Evolutionary conservation across 129 eudicot genomes (phyloP), one percentile per base, ranked within the genome.

Genomic region (Logfia minima): DNA sequence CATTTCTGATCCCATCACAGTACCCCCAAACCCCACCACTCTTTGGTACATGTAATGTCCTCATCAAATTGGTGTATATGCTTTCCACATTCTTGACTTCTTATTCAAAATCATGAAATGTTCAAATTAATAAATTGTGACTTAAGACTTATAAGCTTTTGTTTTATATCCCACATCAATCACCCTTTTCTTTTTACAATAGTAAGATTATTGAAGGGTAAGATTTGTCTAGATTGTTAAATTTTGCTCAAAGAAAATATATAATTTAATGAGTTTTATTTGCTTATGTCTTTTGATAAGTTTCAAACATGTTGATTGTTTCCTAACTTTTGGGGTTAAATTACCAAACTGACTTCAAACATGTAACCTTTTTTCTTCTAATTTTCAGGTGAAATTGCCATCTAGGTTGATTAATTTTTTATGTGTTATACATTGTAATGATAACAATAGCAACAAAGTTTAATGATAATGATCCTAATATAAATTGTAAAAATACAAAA

Each of bases 1-100:
- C 28, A 28, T 60, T 60, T 70, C 65, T 59, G 31, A 77, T 37
- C 43, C 75, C 82, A 60, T 72, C 66, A 66, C 4, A 13, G 62
- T 59, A 43, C 61, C 10, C 34, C 22, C 53, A 37, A 77, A 21
- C 37, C 37, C 56, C 59, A 77, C 56, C 39, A 35, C 59, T 14
- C 0, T 41, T 10, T 45, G 39, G 35, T 43, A 26, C 48, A 3
- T 71, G 17, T 9, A 52, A 10, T 16, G 51, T 22, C 14, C 21
- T 68, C 72, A 21, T 68, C 34, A 23, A 19, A 37, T 21, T 19
- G 4, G 26, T 22, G 55, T 14, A 48, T 58, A 21, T 7, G 63
- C 28, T 6, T 55, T 18, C 23, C 19, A 18, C 21, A 55, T 55
- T 55, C 23, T 55, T 22, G 26, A 21, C 63, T n/a, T 52, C 4